Evolutionary conservation across 176 grass and related monocot genomes (phyloP).

Genomic region (Eragrostis nindensis): DNA sequence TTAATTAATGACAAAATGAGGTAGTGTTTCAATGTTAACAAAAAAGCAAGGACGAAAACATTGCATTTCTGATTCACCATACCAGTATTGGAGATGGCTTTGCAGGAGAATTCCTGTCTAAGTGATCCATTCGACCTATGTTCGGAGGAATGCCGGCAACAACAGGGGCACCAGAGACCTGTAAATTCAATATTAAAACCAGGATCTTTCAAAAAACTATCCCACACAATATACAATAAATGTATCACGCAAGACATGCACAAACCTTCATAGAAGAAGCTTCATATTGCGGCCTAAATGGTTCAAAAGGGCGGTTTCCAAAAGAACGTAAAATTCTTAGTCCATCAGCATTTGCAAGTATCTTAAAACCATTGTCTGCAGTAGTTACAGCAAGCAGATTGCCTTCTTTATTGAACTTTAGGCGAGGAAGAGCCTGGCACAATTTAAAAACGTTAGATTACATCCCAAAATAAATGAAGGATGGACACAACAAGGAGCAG

Average conservation of each 20-base stretch:
- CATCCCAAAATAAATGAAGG: background rate
- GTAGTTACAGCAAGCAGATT: conserved; percentile 97
- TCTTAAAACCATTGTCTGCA: conserved; percentile 85
- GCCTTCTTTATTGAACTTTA: conserved; percentile 99
- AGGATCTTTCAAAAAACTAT: conserved; percentile 34
- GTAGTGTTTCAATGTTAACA: conserved; percentile 33
- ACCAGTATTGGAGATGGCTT: conserved; percentile 83
- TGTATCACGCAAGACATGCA: conserved; percentile 18
- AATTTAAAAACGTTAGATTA: conserved; percentile 49
- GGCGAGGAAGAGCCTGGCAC: conserved; percentile 62
- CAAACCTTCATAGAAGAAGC: conserved; percentile 82
- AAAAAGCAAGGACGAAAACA: conserved; percentile 27
- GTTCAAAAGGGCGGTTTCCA: conserved; percentile 62
- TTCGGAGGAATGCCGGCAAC: conserved; percentile 76
- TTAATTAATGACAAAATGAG: conserved; percentile 49
- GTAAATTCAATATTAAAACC: conserved; percentile 30
- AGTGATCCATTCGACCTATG: conserved; percentile 75
- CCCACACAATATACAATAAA: conserved; percentile 20
- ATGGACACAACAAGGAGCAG: conserved; percentile 27
- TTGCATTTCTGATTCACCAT: conserved; percentile 35
- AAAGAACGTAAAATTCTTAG: conserved; percentile 66
- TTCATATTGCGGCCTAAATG: conserved; percentile 84
- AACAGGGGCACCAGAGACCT: conserved; percentile 85
- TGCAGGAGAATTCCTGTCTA: conserved; percentile 93
- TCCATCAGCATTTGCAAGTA: conserved; percentile 91